Evolutionary conservation across 345 rosid genomes (phyloP).

Genomic region (Pistacia atlantica): DNA sequence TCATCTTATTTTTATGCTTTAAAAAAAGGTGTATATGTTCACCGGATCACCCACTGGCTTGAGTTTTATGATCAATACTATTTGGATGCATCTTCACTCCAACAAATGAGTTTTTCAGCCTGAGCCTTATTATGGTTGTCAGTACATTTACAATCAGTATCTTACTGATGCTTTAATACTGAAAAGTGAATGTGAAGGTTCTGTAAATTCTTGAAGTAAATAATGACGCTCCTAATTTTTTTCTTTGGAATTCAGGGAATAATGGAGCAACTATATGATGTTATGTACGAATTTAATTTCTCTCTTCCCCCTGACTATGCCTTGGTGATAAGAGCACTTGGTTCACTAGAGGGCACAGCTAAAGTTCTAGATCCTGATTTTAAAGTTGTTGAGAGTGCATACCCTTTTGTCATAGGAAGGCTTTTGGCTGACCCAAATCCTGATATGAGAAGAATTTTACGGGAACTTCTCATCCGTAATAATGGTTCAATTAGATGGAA

Average conservation of each 20-base stretch:
- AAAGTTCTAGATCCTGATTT: conserved; percentile 91
- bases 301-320: conserved; percentile 97
- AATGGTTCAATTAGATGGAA: conserved; percentile 96
- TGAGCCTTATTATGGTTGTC: too few relatives aligned
- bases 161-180: too few relatives aligned
- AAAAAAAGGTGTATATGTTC: too few relatives aligned
- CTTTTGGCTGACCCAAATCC: conserved; percentile 89
- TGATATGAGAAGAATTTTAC: conserved; percentile 89
- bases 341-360: conserved; percentile 96
- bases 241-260: conserved; percentile 58
- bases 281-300: conserved; percentile 89
- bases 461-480: conserved; percentile 80
- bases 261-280: conserved; percentile 80
- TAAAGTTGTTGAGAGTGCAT: conserved; percentile 87
- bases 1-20: too few relatives aligned
- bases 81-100: too few relatives aligned
- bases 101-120: too few relatives aligned
- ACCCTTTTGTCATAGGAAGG: conserved; percentile 88
- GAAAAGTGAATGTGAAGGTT: too few relatives aligned
- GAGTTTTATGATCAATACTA: too few relatives aligned
- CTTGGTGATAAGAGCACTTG: conserved; percentile 88
- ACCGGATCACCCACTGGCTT: too few relatives aligned
- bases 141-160: too few relatives aligned
- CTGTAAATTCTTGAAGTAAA: neutral
- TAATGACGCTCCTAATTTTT: neutral